Conservation (phyloP, 768 basidiomycete genomes). For the Coprinellus micaceus region DNA sequence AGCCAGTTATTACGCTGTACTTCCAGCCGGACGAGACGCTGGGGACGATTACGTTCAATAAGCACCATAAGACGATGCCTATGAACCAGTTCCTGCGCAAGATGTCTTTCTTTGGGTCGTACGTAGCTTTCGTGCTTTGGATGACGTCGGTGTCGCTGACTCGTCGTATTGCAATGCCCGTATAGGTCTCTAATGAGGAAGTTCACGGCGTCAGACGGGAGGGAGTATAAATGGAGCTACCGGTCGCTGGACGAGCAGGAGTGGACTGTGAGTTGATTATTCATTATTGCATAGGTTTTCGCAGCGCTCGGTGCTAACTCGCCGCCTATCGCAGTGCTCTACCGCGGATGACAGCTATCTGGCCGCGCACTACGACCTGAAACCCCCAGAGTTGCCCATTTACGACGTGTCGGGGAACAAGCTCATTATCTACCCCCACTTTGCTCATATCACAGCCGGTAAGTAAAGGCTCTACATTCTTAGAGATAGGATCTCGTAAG, state of each 20-base stretch:
- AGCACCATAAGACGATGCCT: conserved; percentile 40
- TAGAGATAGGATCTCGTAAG: neutral
- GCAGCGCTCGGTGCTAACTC: neutral
- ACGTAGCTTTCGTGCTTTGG: conserved; percentile 23
- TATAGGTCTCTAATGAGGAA: conserved; percentile 63
- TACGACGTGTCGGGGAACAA: conserved; percentile 63
- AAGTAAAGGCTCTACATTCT: conserved; percentile 16
- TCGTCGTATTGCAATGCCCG: conserved; percentile 4
- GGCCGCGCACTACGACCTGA: conserved; percentile 65
- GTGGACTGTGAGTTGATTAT: conserved; percentile 71
- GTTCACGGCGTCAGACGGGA: conserved; percentile 65
- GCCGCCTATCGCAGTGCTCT: conserved; percentile 4
- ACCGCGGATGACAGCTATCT: conserved; percentile 37
- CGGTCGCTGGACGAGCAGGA: conserved; percentile 55
- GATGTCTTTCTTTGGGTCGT: conserved; percentile 65
- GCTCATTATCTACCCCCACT: conserved; percentile 56
- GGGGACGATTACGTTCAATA: conserved; percentile 55
- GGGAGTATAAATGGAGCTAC: conserved; percentile 68
- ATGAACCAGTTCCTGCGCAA: conserved; percentile 66
- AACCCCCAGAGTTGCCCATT: conserved; percentile 48
- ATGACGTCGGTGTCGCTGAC: neutral
- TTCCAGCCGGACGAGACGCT: conserved; percentile 56
- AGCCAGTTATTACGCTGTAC: conserved; percentile 56
- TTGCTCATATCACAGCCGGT: conserved; percentile 52
- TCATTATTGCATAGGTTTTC: conserved; percentile 5